phyloP scores from a whole-genome alignment of 768 basidiomycete genomes.

The Suillus placidus region DNA sequence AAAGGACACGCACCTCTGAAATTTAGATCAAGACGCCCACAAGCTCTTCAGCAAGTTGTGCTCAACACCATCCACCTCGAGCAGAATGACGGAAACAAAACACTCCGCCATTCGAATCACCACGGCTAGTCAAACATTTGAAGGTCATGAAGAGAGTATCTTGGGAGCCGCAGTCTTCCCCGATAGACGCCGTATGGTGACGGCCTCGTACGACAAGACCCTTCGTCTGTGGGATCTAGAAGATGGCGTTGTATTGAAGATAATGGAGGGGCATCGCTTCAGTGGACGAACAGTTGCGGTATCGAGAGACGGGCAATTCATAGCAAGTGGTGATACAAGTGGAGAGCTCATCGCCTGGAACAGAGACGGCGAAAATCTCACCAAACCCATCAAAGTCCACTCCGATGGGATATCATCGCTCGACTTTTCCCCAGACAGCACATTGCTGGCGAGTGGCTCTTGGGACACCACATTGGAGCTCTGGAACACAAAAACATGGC shows the following conservation, averaged over 20 bases:
- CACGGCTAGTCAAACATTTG: background rate
- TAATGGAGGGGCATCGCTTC: background rate
- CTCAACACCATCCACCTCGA: too few relatives aligned
- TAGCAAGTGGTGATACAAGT: background rate
- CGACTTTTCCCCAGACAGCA: background rate
- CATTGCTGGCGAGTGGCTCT: background rate
- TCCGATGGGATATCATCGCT: background rate
- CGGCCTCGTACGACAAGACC: background rate
- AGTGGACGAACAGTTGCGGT: background rate
- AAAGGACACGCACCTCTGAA: background rate
- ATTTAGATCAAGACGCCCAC: background rate
- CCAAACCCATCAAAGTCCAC: background rate
- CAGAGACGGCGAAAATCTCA: background rate
- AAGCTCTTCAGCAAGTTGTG: background rate
- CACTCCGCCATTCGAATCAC: too few relatives aligned
- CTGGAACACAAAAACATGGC: background rate
- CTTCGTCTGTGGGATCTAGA: background rate
- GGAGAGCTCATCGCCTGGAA: background rate
- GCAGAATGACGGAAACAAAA: too few relatives aligned
- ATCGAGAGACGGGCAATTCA: background rate
- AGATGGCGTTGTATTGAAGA: background rate
- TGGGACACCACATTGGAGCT: background rate
- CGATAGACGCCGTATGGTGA: background rate
- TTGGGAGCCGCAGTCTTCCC: background rate
- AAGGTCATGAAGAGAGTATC: background rate